Conservation (phyloP, 2,329 filamentous ascomycete genomes). For the Exophiala sideris region DNA sequence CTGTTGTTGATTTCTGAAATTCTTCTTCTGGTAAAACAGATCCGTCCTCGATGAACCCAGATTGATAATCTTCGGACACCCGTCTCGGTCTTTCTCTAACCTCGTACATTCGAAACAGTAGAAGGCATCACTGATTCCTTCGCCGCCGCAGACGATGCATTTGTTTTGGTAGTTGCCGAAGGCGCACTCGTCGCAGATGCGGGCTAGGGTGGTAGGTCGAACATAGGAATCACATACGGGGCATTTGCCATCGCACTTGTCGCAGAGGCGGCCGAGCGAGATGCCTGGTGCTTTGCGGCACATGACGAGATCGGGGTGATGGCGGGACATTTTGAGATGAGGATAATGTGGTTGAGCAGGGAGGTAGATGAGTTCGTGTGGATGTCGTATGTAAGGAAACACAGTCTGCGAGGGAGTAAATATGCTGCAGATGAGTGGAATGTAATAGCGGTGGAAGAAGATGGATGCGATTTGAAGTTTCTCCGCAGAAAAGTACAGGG, state of each 20-base stretch:
- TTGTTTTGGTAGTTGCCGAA: slow-evolving; percentile 99
- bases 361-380: not conserved
- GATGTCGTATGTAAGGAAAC: too few relatives aligned
- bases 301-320: slow-evolving; percentile 98
- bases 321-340: slow-evolving; percentile 70
- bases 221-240: slow-evolving; percentile 99
- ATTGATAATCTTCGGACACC: slow-evolving; percentile 99
- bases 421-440: not conserved
- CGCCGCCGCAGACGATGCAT: slow-evolving; percentile 96
- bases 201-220: slow-evolving; percentile 90
- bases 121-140: slow-evolving; percentile 96
- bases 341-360: not conserved
- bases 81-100: slow-evolving; percentile 93
- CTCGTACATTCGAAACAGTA: slow-evolving; percentile 99
- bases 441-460: not conserved
- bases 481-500: slow-evolving; percentile 4
- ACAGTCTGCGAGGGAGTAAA: too few relatives aligned
- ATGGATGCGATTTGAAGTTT: slow-evolving; percentile 3
- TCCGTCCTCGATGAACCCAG: slow-evolving; percentile 93
- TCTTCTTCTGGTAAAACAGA: slow-evolving; percentile 74
- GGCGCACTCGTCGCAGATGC: slow-evolving; percentile 98
- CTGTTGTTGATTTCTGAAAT: slow-evolving; percentile 57
- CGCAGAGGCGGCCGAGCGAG: slow-evolving; percentile 95
- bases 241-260: slow-evolving; percentile 99
- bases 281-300: slow-evolving; percentile 98